A percentile compares a stretch with the other conserved stretches of the same genome.
Conservation (phyloP, 2,329 filamentous ascomycete species). For the Penicillium psychrosexuale region DNA sequence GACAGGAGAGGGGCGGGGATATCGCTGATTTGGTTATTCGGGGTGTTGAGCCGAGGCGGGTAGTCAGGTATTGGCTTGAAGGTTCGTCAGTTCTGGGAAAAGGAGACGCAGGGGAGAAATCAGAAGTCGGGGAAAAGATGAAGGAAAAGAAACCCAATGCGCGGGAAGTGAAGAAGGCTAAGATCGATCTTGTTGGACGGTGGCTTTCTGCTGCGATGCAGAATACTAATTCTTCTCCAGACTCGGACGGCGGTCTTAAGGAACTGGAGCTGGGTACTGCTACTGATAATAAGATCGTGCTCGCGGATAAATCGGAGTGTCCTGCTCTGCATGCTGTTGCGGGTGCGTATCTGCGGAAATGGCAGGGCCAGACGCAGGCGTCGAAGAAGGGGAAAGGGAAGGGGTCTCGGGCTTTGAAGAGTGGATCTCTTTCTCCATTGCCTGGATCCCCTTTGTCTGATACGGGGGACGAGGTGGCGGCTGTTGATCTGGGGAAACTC, state of each 20-base stretch:
- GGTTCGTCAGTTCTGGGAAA: not conserved
- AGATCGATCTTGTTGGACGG: slow-evolving; percentile 60
- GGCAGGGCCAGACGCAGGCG: slow-evolving; percentile 22
- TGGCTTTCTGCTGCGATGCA: slow-evolving; percentile 45
- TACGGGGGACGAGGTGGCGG: not conserved
- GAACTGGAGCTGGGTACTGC: not conserved
- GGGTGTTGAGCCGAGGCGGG: slow-evolving; percentile 54
- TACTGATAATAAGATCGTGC: slow-evolving; percentile 13
- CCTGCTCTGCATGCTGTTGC: slow-evolving; percentile 23
- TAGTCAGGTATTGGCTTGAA: slow-evolving; percentile 56
- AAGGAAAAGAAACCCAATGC: slow-evolving; percentile 20
- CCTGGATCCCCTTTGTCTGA: not conserved
- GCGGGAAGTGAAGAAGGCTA: slow-evolving; percentile 48
- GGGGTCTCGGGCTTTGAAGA: not conserved
- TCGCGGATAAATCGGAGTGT: slow-evolving; percentile 15
- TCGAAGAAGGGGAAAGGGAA: not conserved
- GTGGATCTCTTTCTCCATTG: not conserved
- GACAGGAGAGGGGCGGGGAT: slow-evolving; percentile 36
- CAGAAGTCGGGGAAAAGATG: not conserved
- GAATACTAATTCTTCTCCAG: slow-evolving; percentile 1
- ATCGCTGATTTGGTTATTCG: slow-evolving; percentile 39
- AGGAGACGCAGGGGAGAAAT: not conserved
- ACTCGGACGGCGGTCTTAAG: not conserved
- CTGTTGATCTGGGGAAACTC: slow-evolving; percentile 54
- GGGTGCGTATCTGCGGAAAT: slow-evolving; percentile 31